A percentile compares a stretch with the other conserved stretches of the same genome.
Evolutionary conservation across 23 red algal genomes (phyloP).

Genomic region (Pyropia yezoensis): DNA sequence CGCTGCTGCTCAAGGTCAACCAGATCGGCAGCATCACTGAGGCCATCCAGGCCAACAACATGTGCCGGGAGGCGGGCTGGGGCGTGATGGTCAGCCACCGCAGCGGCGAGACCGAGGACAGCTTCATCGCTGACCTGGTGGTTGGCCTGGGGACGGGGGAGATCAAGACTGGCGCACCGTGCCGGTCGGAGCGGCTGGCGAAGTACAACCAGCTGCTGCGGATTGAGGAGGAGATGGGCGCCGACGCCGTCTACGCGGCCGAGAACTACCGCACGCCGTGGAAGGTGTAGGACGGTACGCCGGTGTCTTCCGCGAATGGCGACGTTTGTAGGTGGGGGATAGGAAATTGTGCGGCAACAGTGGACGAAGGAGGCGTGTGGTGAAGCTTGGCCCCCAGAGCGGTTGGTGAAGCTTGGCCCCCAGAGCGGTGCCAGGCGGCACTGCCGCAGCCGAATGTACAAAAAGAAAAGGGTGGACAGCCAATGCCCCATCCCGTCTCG

Average conservation of each 20-base stretch:
- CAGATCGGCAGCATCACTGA: conserved; percentile 96
- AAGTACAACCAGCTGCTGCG: conserved; percentile 94
- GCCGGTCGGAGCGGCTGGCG: conserved; percentile 85
- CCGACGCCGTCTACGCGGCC: conserved; percentile 57
- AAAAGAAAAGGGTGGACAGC: too few relatives aligned
- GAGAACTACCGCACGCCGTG: conserved; percentile 87
- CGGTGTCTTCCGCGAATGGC: too few relatives aligned
- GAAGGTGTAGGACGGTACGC: conserved; percentile 31
- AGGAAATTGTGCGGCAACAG: too few relatives aligned
- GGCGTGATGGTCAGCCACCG: conserved; percentile 96
- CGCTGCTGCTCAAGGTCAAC: conserved; percentile 89
- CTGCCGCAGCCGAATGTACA: too few relatives aligned
- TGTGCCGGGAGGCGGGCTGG: conserved; percentile 59
- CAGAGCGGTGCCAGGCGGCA: too few relatives aligned
- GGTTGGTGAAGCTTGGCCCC: too few relatives aligned
- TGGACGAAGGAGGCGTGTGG: too few relatives aligned
- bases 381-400: too few relatives aligned
- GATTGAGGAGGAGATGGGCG: conserved; percentile 88
- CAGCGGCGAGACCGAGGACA: conserved; percentile 89
- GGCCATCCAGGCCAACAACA: conserved; percentile 74
- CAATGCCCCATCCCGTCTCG: too few relatives aligned
- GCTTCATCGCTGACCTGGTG: conserved; percentile 85
- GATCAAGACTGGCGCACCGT: conserved; percentile 92
- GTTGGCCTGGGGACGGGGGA: conserved; percentile 88
- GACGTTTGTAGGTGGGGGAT: too few relatives aligned